Evolutionary conservation across 306 rosid genomes (phyloP), one percentile per base, ranked within the genome.

Genomic region (Rubus idaeus): DNA sequence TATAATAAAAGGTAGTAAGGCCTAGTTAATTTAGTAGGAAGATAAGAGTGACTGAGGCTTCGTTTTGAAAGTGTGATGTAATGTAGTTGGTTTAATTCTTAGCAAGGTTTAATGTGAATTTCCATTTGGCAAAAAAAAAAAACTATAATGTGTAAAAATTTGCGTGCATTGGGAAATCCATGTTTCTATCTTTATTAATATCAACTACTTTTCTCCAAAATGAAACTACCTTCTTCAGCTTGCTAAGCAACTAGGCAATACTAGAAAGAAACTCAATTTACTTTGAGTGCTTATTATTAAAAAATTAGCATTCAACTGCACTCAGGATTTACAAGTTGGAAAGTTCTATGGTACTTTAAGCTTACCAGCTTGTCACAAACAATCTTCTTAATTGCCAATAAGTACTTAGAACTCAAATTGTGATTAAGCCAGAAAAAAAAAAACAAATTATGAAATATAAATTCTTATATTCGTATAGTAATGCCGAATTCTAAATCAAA

Each of bases 1-100:
- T 86, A 85, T 91, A 81, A 85, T 79, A 75, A 70, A 30, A 44
- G 62, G 77, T 47, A 58, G 51, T 40, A 74, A 47, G 60, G 50
- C 40, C 42, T 13, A 4, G 51, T 23, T 42, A 82, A 51, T 60
- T 61, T 7, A 41, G 56, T 78, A 20, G 75, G 77, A 79, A 61
- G 77, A 65, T 40, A 41, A 76, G 83, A 65, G 77, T 70, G 47
- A 35, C 76, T 68, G 46, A 45, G 46, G 78, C 71, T 56, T 70
- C 80, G 60, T 77, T 80, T 80, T 82, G 75, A 10, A 3, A 41
- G 53, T 57, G 77, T 73, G 52, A 68, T 82, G 84, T 79, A 78
- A 75, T 62, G 69, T 75, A 40, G 73, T 77, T 76, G 52, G 71
- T 57, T 77, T 73, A 66, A 74, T 78, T 77, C 75, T 74, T 75